phyloP scores from a whole-genome alignment of 805 yeast genomes.

The Ogataea nakhonphanomensis region DNA sequence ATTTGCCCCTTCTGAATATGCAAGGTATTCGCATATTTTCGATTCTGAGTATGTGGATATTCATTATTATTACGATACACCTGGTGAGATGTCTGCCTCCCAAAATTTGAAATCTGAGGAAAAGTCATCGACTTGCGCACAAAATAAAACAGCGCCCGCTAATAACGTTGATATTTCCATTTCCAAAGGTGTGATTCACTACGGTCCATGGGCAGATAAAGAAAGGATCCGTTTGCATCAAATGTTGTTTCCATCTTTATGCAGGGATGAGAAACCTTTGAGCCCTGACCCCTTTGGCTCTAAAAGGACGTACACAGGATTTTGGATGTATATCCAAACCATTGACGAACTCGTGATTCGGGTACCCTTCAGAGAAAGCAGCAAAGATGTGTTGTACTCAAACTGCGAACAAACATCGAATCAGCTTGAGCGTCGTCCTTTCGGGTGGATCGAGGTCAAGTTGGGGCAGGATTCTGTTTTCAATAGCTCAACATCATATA shows the following conservation, averaged over 20 bases:
- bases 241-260: conserved; percentile 63
- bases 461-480: conserved; percentile 51
- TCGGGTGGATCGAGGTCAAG: conserved; percentile 88
- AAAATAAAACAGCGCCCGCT: conserved; percentile 41
- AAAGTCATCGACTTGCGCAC: too few species aligned
- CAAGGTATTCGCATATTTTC: conserved; percentile 66
- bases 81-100: conserved; percentile 50
- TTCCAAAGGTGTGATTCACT: conserved; percentile 62
- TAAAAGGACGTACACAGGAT: conserved; percentile 52
- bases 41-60: conserved; percentile 56
- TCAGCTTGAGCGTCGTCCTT: conserved; percentile 50
- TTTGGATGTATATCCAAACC: conserved; percentile 52
- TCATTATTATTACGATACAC: conserved; percentile 64
- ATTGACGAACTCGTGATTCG: conserved; percentile 66
- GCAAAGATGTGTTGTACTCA: conserved; percentile 57
- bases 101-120: conserved; percentile 3
- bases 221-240: conserved; percentile 66
- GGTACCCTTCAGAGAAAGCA: conserved; percentile 79
- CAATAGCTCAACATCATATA: conserved; percentile 43
- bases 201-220: conserved; percentile 96
- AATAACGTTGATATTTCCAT: conserved; percentile 60
- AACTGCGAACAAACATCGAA: background rate
- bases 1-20: conserved; percentile 66
- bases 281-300: conserved; percentile 43
- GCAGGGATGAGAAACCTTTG: conserved; percentile 50